A percentile compares a stretch with the other conserved stretches of the same genome.
phyloP scores from a whole-genome alignment of 148 eudicot species.

The Diospyros kaki region DNA sequence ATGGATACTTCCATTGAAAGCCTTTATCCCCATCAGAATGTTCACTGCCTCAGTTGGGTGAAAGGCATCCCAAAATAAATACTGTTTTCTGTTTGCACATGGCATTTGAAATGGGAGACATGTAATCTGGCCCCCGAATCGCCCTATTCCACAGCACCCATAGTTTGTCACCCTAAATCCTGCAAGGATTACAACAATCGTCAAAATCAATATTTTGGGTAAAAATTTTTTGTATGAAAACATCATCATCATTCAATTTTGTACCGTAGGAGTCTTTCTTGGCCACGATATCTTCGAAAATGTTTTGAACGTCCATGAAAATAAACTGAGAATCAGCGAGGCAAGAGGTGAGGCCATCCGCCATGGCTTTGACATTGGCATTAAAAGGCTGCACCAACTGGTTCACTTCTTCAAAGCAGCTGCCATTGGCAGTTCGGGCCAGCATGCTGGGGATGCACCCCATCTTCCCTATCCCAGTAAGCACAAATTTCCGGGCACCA shows the following conservation, averaged over 20 bases:
- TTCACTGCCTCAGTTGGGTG: slow-evolving; percentile 74
- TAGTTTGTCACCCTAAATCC: slow-evolving; percentile 55
- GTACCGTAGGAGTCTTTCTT: no score
- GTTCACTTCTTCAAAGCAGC: no score
- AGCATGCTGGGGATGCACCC: no score
- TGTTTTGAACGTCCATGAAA: slow-evolving; percentile 4
- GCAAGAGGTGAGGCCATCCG: slow-evolving; percentile 47
- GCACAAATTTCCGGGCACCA: no score
- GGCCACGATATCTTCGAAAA: no score
- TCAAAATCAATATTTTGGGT: no score
- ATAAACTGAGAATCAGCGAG: slow-evolving; percentile 41
- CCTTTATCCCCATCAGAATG: slow-evolving; percentile 46
- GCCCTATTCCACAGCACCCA: slow-evolving; percentile 78
- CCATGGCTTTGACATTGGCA: slow-evolving; percentile 27
- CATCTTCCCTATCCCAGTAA: no score
- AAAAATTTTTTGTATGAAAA: neutral
- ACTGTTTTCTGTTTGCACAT: slow-evolving; percentile 51
- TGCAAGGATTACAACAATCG: slow-evolving; percentile 21
- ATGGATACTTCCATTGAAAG: slow-evolving; percentile 46
- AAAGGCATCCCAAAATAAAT: slow-evolving; percentile 83
- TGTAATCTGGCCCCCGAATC: slow-evolving; percentile 60
- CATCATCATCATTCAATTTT: neutral
- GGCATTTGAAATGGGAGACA: slow-evolving; percentile 72
- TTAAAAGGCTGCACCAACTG: no score
- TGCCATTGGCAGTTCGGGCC: no score